Base-by-base conservation (phyloP, 441 rosid species). In the Capsella rubella region DNA sequence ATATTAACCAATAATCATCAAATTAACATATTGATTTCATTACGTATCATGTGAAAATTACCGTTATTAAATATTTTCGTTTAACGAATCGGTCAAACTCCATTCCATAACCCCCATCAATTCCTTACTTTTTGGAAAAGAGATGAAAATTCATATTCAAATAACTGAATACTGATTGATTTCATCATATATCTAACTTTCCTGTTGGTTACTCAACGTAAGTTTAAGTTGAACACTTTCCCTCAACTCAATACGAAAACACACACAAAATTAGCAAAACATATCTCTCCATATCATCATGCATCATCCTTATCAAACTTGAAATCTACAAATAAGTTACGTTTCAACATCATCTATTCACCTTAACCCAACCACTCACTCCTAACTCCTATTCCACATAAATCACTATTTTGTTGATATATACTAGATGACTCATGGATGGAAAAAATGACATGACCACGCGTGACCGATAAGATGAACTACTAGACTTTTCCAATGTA, bases 271-370 rank as follows among this genome's bases (percentile, higher is more conserved):
- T 21, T 1, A 47, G 16, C 49, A 37, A 60, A 71, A 10, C 67
- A 47, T 1, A 37, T 15, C 6, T 35, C 39, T 49, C 3, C 42
- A 37, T 71, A 8, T 25, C 32, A 56, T 37, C 3, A 45, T 25
- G 60, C 53, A 49, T 65, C 60, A 73, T 16, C 52, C 52, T 57
- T 65, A 40, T 51, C 40, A 58, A 66, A 49, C 68, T 67, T 66
- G 27, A 10, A 57, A 50, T 60, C 54, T 31, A 40, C 4, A 39
- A 61, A 28, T 9, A 25, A 43, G 68, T 28, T 46, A 62, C 2
- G 53, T 75, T 69, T 69, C 70, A 76, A 62, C 60, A 63, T 54
- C 75, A 69, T 75, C 70, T 69, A 35, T 55, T 37, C 71, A 69
- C 58, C 53, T 15, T 47, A 61, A 76, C 71, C 28, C 69, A 75